Conservation (phyloP, 805 yeast species). For the Lipomyces spencermartinsiae region DNA sequence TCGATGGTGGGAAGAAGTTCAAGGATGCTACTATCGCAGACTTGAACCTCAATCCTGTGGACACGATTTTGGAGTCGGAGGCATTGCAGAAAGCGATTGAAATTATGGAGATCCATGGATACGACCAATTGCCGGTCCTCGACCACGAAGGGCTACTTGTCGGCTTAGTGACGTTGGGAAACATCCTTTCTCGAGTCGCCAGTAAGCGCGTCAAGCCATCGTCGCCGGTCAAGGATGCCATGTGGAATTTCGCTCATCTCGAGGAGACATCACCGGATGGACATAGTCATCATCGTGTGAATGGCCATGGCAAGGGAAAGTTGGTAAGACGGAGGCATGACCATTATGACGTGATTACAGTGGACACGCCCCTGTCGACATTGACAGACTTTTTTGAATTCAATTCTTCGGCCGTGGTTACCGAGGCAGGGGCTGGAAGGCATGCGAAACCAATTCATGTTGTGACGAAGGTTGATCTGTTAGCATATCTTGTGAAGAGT, state of each 20-base stretch:
- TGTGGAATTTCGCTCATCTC: conserved; percentile 76
- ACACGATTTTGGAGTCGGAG: conserved; percentile 67
- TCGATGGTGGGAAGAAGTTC: conserved; percentile 44
- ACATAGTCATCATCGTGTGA: conserved; percentile 40
- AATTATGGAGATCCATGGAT: conserved; percentile 74
- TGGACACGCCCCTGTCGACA: conserved; percentile 67
- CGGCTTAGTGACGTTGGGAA: conserved; percentile 79
- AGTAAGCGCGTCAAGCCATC: conserved; percentile 62
- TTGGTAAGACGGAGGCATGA: conserved; percentile 25
- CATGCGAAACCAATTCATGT: conserved; percentile 75
- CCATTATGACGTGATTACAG: conserved; percentile 69
- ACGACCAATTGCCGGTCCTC: conserved; percentile 85
- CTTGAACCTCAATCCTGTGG: conserved; percentile 78
- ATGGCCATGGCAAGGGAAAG: conserved; percentile 25
- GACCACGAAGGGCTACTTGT: conserved; percentile 63
- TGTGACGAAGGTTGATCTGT: conserved; percentile 85
- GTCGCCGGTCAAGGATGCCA: conserved; percentile 62
- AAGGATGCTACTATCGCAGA: conserved; percentile 67
- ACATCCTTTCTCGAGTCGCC: conserved; percentile 69
- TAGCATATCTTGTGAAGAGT: conserved; percentile 53
- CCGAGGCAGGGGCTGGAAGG: conserved; percentile 57
- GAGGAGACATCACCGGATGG: conserved; percentile 68
- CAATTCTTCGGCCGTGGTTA: conserved; percentile 81
- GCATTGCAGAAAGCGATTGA: conserved; percentile 69
- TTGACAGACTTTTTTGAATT: conserved; percentile 82